These are phyloP conservation scores for Teunomyces kruisii DNA, from an alignment of 805 yeast genomes.

Conservation along the genomic window DNA sequence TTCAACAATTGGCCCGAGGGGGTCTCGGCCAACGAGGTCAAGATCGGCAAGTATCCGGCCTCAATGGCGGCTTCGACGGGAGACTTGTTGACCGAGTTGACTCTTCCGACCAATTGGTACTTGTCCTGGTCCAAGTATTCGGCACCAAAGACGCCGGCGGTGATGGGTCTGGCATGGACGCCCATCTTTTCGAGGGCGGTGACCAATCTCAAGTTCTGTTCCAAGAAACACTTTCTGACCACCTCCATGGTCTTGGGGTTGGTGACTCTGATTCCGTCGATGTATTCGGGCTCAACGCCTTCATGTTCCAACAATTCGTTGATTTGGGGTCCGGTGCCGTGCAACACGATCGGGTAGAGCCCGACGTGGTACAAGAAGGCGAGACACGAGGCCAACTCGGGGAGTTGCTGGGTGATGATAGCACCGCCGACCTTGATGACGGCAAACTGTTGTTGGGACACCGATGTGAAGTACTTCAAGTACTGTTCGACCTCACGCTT, in stretches of 20 bases:
- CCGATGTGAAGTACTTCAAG: constrained; percentile 93
- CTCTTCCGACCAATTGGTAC: constrained; percentile 90
- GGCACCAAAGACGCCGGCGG: constrained; percentile 96
- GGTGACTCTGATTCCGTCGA: constrained; percentile 95
- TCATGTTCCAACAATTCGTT: constrained; percentile 89
- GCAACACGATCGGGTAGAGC: constrained; percentile 91
- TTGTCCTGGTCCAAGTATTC: constrained; percentile 86
- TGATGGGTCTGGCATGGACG: constrained; percentile 97
- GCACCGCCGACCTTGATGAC: constrained; percentile 99
- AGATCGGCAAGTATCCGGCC: constrained; percentile 95
- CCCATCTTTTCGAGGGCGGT: constrained; percentile 96
- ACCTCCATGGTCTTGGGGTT: constrained; percentile 94
- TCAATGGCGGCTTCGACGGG: constrained; percentile 88
- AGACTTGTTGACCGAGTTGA: constrained; percentile 80
- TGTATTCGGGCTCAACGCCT: constrained; percentile 93
- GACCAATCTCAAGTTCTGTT: constrained; percentile 91
- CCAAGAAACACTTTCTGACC: constrained; percentile 91
- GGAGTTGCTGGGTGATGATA: constrained; percentile 89
- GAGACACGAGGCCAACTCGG: constrained; percentile 90
- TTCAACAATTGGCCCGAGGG: constrained; percentile 94
- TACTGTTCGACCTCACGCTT: constrained; percentile 98
- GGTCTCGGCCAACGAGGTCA: constrained; percentile 96
- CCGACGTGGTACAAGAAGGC: constrained; percentile 98
- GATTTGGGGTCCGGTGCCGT: constrained; percentile 99
- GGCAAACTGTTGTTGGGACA: constrained; percentile 94